These are phyloP conservation scores for Coniochaeta ligniaria DNA, from an alignment of 2,329 filamentous ascomycete species.

Conservation along the genomic window DNA sequence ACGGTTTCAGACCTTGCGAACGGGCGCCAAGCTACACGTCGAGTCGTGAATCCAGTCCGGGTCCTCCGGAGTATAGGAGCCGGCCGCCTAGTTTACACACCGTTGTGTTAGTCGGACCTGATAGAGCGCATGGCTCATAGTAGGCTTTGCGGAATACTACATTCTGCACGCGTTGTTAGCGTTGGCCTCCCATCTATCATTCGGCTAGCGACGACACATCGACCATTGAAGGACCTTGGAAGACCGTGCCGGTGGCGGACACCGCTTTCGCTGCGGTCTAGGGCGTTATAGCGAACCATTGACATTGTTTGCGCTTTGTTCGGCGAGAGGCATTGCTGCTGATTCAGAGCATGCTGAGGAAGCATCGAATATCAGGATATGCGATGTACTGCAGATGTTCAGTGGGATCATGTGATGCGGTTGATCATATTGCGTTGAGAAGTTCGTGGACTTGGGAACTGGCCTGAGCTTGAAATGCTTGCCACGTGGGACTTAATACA, in stretches of 20 bases:
- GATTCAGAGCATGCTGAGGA: neutral
- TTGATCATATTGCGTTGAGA: neutral
- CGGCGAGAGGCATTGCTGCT: neutral
- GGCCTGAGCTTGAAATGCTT: neutral
- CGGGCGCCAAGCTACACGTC: neutral
- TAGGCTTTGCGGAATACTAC: neutral
- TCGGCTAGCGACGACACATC: neutral
- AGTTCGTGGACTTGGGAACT: neutral
- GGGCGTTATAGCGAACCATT: neutral
- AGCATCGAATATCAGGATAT: neutral
- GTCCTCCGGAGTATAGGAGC: conserved; percentile 9
- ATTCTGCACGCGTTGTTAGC: neutral
- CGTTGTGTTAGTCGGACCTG: neutral
- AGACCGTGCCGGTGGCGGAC: neutral
- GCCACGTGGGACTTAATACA: neutral
- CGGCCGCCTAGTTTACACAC: conserved; percentile 14
- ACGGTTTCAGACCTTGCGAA: conserved; percentile 13
- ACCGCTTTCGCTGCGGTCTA: neutral
- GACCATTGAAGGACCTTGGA: neutral
- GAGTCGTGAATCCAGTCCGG: neutral
- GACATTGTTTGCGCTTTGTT: neutral
- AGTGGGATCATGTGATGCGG: neutral
- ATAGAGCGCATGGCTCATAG: neutral
- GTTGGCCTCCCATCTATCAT: neutral
- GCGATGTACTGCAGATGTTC: neutral